Conservation (phyloP, 345 rosid species). For the Camelina hispida region DNA sequence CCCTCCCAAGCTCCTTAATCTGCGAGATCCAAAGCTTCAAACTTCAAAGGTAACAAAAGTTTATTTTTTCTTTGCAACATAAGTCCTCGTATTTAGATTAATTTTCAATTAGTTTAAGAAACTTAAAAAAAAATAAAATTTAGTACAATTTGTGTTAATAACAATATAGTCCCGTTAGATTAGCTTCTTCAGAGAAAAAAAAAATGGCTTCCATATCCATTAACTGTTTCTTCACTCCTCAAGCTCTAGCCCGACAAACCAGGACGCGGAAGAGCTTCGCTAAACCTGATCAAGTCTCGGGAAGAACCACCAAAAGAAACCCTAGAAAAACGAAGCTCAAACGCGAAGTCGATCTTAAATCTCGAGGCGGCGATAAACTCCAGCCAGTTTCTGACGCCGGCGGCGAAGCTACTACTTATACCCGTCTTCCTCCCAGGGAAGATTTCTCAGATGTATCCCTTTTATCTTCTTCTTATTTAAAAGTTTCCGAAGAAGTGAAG, state of each 20-base stretch:
- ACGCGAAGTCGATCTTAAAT: slow-evolving; percentile 46
- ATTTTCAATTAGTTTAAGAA: background rate
- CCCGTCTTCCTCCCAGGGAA: slow-evolving; percentile 82
- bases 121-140: background rate
- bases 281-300: slow-evolving; percentile 39
- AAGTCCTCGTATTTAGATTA: slow-evolving; percentile 2
- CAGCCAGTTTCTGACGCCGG: slow-evolving; percentile 54
- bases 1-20: slow-evolving; percentile 30
- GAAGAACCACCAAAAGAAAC: slow-evolving; percentile 38
- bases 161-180: slow-evolving; percentile 13
- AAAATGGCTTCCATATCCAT: slow-evolving; percentile 55
- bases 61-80: slow-evolving; percentile 6
- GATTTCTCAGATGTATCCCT: slow-evolving; percentile 51
- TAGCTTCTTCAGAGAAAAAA: slow-evolving; percentile 1
- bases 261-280: slow-evolving; percentile 45
- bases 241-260: slow-evolving; percentile 55
- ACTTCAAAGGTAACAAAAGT: slow-evolving; percentile 37
- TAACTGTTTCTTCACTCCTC: slow-evolving; percentile 51
- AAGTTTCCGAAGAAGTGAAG: slow-evolving; percentile 52
- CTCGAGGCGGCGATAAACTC: slow-evolving; percentile 42
- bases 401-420: slow-evolving; percentile 81
- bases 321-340: slow-evolving; percentile 33
- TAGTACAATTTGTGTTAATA: background rate
- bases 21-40: slow-evolving; percentile 42
- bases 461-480: slow-evolving; percentile 29